Percentiles rank a stretch among this genome's conserved stretches.
Conservation (phyloP, 2,329 filamentous ascomycete genomes). For the Cladobotryum protrusum region DNA sequence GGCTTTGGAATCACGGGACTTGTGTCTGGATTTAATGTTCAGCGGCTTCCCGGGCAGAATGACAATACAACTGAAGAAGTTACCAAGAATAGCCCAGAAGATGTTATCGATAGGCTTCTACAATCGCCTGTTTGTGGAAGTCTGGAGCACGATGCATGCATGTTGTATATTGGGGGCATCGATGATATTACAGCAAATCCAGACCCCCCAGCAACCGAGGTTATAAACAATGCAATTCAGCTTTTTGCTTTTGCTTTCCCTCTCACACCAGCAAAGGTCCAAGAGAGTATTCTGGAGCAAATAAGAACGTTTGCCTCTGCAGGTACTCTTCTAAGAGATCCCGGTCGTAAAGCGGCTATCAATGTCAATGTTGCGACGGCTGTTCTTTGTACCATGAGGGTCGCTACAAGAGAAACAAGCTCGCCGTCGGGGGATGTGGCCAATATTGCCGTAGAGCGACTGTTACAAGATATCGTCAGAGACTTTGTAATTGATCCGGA, state of each 20-base stretch:
- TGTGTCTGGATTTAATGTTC: slow-evolving; percentile 68
- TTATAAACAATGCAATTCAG: slow-evolving; percentile 89
- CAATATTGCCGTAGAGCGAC: slow-evolving; percentile 69
- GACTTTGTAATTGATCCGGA: slow-evolving; percentile 77
- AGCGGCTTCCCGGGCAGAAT: slow-evolving; percentile 63
- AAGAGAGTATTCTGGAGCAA: slow-evolving; percentile 93
- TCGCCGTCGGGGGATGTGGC: slow-evolving; percentile 68
- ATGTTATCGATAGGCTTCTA: slow-evolving; percentile 55
- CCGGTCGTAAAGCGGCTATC: slow-evolving; percentile 83
- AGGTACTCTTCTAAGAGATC: slow-evolving; percentile 72
- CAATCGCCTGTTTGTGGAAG: slow-evolving; percentile 72
- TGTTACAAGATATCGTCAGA: slow-evolving; percentile 69
- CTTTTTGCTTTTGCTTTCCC: slow-evolving; percentile 89
- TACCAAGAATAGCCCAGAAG: slow-evolving; percentile 55
- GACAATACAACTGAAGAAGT: slow-evolving; percentile 40
- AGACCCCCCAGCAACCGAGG: slow-evolving; percentile 83
- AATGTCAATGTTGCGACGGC: slow-evolving; percentile 84
- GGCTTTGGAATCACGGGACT: slow-evolving; percentile 90
- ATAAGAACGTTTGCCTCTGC: slow-evolving; percentile 84
- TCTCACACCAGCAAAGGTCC: slow-evolving; percentile 81
- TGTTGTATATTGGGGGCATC: slow-evolving; percentile 58
- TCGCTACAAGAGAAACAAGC: slow-evolving; percentile 73
- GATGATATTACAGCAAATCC: slow-evolving; percentile 45
- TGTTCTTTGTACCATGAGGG: slow-evolving; percentile 71
- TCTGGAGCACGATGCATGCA: slow-evolving; percentile 81